These are phyloP conservation scores for Magnolia sinica DNA, from an alignment of 164 flowering plant genomes.

Conservation along the genomic window DNA sequence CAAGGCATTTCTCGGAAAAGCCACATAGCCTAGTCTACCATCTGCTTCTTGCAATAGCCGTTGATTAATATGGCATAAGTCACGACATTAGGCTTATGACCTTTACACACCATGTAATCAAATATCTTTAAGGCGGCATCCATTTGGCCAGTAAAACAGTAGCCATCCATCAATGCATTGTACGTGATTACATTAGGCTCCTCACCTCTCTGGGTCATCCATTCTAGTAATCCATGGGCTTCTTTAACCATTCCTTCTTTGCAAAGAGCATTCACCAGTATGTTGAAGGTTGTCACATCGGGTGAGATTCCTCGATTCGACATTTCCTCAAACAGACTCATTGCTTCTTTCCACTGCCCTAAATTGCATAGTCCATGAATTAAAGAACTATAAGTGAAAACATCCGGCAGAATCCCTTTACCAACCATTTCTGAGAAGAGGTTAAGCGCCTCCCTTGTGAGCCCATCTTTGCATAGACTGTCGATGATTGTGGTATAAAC, in stretches of 20 bases:
- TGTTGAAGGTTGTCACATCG: background rate
- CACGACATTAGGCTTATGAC: background rate
- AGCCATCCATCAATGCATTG: background rate
- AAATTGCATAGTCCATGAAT: background rate
- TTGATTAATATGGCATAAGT: background rate
- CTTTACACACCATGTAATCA: background rate
- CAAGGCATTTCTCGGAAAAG: constrained; percentile 3
- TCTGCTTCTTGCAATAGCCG: background rate
- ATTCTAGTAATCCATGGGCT: background rate
- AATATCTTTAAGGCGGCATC: background rate
- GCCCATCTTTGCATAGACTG: constrained; percentile 8
- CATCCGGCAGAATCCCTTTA: background rate
- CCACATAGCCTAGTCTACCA: background rate
- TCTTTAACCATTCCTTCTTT: background rate
- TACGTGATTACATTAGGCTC: background rate
- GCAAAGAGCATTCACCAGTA: constrained; percentile 1
- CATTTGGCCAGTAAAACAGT: background rate
- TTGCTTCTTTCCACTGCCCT: constrained; percentile 2
- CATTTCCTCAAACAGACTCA: background rate
- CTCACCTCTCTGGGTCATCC: background rate
- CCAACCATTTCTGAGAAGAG: background rate
- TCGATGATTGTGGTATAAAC: background rate
- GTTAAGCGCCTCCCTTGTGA: background rate
- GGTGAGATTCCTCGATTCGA: background rate
- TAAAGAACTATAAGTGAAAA: constrained; percentile 6